Conservation (phyloP, 1,139 yeast species). For the Geotrichum histeridarum region DNA sequence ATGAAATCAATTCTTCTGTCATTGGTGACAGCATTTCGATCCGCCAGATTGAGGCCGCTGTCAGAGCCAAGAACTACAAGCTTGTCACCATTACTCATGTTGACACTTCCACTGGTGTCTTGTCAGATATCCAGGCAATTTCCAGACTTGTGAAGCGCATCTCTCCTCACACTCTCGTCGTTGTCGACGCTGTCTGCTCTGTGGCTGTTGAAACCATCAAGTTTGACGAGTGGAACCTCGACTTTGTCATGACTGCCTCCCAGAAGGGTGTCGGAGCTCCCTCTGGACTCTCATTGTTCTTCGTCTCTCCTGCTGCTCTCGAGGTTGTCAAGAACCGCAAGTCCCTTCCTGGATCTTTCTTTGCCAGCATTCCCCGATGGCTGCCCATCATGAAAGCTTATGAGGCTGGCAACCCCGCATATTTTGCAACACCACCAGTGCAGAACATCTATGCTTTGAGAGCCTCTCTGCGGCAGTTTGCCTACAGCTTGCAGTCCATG, state of each 20-base stretch:
- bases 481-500: conserved; percentile 49
- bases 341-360: conserved; percentile 56
- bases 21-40: conserved; percentile 69
- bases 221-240: conserved; percentile 88
- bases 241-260: conserved; percentile 83
- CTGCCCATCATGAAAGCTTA: conserved; percentile 82
- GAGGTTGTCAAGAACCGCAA: conserved; percentile 50
- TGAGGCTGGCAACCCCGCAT: conserved; percentile 75
- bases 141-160: conserved; percentile 55
- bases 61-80: conserved; percentile 50
- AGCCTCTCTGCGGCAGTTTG: conserved; percentile 69
- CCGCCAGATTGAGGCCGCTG: conserved; percentile 51
- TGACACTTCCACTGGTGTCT: conserved; percentile 92
- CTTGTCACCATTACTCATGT: conserved; percentile 88
- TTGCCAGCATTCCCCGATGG: conserved; percentile 81
- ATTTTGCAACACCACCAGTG: conserved; percentile 92
- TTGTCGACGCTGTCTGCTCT: conserved; percentile 94
- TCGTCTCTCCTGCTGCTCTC: conserved; percentile 72
- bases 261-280: conserved; percentile 96
- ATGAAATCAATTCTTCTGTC: conserved; percentile 52
- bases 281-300: conserved; percentile 78
- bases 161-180: conserved; percentile 74
- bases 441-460: conserved; percentile 79
- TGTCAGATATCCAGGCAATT: conserved; percentile 63
- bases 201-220: conserved; percentile 81